Evolutionary conservation across 2,329 filamentous ascomycete genomes (phyloP), one percentile per base, ranked within the genome.

Genomic region (Botrytis aclada): DNA sequence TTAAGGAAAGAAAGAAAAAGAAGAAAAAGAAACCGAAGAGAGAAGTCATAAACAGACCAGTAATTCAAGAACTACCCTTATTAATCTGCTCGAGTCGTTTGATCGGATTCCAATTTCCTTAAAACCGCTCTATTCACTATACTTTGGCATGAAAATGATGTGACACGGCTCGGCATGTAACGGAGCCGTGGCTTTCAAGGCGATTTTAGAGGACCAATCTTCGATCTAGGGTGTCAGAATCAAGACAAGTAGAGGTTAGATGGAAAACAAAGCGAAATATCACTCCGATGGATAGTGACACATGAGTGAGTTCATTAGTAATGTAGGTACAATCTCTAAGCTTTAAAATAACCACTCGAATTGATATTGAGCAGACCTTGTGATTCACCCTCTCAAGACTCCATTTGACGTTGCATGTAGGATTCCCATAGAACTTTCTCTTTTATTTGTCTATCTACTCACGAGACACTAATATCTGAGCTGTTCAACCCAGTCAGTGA

Each of bases 151-250:
- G 39, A n/a, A 8, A 29, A 12, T 12, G 25, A 22, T 3, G n/a
- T 41, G 34, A 18, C 10, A 41, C 5, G 5, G 47, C 25, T 54
- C 14, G 37, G 25, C 4, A 61, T 18, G 60, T 18, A 39, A 43
- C 16, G 10, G 18, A 14, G 20, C 39, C 2, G 6, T 29, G 39
- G 47, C 1, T 41, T 67, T 14, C 14, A 41, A 41, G 10, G 37
- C 32, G 0, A 5, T 0, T n/a, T 10, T 14, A 1, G 16, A 8
- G 29, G 34, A 39, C 5, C 16, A 4, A 29, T 32, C 0, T 67
- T 18, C 1, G 25, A 12, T 41, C 39, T 41, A 18, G 47, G 5
- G 16, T 37, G 8, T 20, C 6, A 4, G 0, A n/a, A 3, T 41
- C 29, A 8, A 16, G 25, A 4, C 9, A 39, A 39, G 25, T 16